Base-by-base conservation (phyloP, 2,329 filamentous ascomycete genomes). In the Calycina marina region DNA sequence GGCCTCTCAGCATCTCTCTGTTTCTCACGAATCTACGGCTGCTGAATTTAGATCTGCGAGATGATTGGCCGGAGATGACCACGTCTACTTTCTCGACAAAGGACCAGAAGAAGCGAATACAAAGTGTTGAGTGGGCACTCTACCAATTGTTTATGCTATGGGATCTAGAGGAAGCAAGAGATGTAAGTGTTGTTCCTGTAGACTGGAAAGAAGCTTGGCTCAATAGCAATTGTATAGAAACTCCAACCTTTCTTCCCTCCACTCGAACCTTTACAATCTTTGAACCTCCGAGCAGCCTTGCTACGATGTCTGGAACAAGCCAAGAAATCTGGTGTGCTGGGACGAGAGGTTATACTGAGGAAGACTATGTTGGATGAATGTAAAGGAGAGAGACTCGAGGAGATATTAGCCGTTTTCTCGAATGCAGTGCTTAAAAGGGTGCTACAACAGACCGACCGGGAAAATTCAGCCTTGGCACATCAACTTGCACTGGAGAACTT, bases 331-430 rank as follows among this genome's bases (percentile, higher is more conserved):
- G 86, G 85, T 17, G 62, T 77, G 1, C 62, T 96, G 6, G 82
- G 84, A 3, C 68, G 82, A 30, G 85, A 93, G 49, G 69, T 71
- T 0, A 69, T 92, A 1, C 59, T 96, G 18, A 73, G 90, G 31
- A 94, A 93, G 60, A 93, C 84, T 0, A 93, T 94, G 82, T 63
- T 98, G 31, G 90, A 98, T 51, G 88, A 98, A 47, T 98, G 90
- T 58, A 86, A 80, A 43, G 88, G 88, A 4, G 85, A 93, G 34
- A 77, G 83, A 41, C 71, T 96, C 34, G 85, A 86, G 51, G 90
- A 98, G 50, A 60, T 93, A 1, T 64, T 96, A 16, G 73, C 83
- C 3, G 65, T 73, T 1, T 92, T 98, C 47, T 94, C 88, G 1
- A 81, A 80, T 10, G 70, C 74, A 0, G 85, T 93, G 1, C 55